A percentile compares a stretch with the other conserved stretches of the same genome.
Conservation (phyloP, 2,329 filamentous ascomycete species). For the Stenocarpella maydis region DNA sequence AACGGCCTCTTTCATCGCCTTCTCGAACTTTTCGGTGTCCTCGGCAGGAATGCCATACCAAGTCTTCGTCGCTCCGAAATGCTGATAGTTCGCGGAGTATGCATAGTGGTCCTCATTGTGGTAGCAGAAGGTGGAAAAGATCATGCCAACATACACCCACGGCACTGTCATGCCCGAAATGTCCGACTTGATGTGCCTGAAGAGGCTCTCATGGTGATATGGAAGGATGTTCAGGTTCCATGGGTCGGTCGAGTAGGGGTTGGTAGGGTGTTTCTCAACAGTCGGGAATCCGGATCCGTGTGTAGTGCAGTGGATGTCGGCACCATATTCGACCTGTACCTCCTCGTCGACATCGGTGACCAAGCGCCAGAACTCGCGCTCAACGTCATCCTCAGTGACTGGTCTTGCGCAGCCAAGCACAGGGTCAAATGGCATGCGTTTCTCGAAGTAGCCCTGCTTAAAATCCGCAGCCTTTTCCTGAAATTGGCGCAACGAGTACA, state of each 20-base stretch:
- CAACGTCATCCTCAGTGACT: slow-evolving; percentile 93
- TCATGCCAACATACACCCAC: slow-evolving; percentile 99
- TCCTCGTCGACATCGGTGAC: slow-evolving; percentile 95
- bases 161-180: slow-evolving; percentile 99
- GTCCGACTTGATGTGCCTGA: slow-evolving; percentile 96
- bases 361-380: slow-evolving; percentile 95
- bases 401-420: slow-evolving; percentile 81
- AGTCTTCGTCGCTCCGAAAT: slow-evolving; percentile 97
- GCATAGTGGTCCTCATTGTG: slow-evolving; percentile 98
- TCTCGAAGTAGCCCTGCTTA: slow-evolving; percentile 92
- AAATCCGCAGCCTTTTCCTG: slow-evolving; percentile 96
- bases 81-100: slow-evolving; percentile 98
- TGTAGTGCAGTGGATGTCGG: slow-evolving; percentile 97
- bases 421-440: slow-evolving; percentile 88
- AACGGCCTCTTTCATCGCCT: slow-evolving; percentile 93
- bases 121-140: slow-evolving; percentile 99
- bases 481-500: slow-evolving; percentile 95
- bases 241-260: slow-evolving; percentile 86
- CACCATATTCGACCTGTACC: slow-evolving; percentile 97
- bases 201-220: slow-evolving; percentile 88
- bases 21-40: slow-evolving; percentile 93
- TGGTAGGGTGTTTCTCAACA: slow-evolving; percentile 86
- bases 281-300: slow-evolving; percentile 98
- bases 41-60: slow-evolving; percentile 98
- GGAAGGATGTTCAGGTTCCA: slow-evolving; percentile 97